These are phyloP conservation scores for Roridomyces roridus DNA, from an alignment of 768 basidiomycete genomes.

Conservation along the genomic window DNA sequence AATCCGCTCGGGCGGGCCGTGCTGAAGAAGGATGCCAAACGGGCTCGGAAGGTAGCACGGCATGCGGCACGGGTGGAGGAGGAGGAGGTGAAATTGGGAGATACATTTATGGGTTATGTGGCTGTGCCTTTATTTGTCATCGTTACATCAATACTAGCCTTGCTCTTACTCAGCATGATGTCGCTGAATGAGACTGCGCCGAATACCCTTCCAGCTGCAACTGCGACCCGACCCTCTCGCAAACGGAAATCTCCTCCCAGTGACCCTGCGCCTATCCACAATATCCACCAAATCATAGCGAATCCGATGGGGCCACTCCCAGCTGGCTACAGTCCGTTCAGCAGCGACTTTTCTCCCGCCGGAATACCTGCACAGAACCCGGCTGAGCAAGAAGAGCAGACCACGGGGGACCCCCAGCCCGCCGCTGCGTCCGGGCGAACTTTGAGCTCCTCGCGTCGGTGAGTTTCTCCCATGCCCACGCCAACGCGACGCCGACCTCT, in stretches of 20 bases:
- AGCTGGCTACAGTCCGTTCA: conserved; percentile 56
- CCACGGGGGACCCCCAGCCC: no score
- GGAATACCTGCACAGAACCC: conserved; percentile 48
- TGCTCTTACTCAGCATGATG: background rate
- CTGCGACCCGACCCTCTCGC: conserved; percentile 52
- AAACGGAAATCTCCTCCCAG: conserved; percentile 76
- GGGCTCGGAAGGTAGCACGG: conserved; percentile 58
- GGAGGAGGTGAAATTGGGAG: conserved; percentile 49
- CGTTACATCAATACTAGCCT: background rate
- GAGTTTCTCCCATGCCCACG: no score
- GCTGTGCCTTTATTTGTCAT: conserved; percentile 6
- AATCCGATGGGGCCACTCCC: conserved; percentile 54
- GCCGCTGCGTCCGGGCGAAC: no score
- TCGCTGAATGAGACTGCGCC: conserved; percentile 14
- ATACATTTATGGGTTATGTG: conserved; percentile 56
- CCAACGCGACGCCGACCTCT: conserved; percentile 70
- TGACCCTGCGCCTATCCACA: conserved; percentile 35
- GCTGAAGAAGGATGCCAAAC: conserved; percentile 71
- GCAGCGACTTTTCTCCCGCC: conserved; percentile 59
- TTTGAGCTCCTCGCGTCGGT: no score
- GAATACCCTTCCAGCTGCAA: conserved; percentile 41
- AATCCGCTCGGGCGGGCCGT: conserved; percentile 67
- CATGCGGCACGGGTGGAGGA: conserved; percentile 22
- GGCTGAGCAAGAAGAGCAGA: conserved; percentile 31
- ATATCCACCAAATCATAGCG: conserved; percentile 44